These are phyloP conservation scores for Coemansia sp. DNA, from an alignment of 371 early-diverging fungal species.

Conservation along the genomic window DNA sequence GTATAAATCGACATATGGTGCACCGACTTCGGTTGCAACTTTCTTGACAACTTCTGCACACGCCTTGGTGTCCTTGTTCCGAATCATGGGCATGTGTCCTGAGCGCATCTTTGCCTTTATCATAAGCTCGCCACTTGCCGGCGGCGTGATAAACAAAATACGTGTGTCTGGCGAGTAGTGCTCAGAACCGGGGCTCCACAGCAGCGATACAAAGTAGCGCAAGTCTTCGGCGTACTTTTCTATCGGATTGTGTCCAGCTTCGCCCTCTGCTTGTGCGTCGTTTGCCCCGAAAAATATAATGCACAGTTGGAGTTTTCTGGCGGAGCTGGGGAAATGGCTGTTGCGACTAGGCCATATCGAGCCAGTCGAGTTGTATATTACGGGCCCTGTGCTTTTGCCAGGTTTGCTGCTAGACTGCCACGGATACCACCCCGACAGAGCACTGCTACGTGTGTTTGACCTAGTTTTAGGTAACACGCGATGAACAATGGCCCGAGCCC, in stretches of 20 bases:
- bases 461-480: constrained; percentile 1
- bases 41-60: constrained; percentile 63
- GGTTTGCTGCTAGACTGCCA: not conserved
- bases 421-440: not conserved
- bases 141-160: constrained; percentile 73
- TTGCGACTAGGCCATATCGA: constrained; percentile 57
- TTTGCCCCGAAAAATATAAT: constrained; percentile 84
- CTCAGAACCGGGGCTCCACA: constrained; percentile 58
- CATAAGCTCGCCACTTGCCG: constrained; percentile 63
- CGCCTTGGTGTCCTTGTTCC: constrained; percentile 37
- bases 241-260: constrained; percentile 65
- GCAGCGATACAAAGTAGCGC: constrained; percentile 56
- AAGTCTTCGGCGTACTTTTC: constrained; percentile 61
- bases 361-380: not conserved
- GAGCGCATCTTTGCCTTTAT: not conserved
- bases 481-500: not conserved
- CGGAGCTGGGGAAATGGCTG: constrained; percentile 51
- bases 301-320: constrained; percentile 58
- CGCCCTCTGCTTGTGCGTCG: constrained; percentile 63
- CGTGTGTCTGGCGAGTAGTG: constrained; percentile 60
- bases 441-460: not conserved
- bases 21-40: constrained; percentile 54
- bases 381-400: not conserved
- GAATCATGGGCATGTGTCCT: not conserved
- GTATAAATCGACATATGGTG: constrained; percentile 63